Evolutionary conservation across 495 filamentous ascomycete genomes (phyloP).

Genomic region (Aspergillus conjunctus): DNA sequence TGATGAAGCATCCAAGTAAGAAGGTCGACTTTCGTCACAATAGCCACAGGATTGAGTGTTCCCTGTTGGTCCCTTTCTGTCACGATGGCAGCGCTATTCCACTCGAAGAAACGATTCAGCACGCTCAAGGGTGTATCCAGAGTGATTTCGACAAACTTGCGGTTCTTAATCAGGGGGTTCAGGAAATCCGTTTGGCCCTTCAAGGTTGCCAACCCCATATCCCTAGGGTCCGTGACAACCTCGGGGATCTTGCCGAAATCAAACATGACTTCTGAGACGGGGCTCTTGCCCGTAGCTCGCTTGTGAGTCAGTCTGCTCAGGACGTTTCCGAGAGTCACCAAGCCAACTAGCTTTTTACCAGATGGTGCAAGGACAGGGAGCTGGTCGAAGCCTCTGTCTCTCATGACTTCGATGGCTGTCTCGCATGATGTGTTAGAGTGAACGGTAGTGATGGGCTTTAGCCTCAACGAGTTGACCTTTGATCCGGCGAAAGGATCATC

Average conservation of each 20-base stretch:
- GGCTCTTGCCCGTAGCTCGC: slow-evolving; percentile 68
- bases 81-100: slow-evolving; percentile 94
- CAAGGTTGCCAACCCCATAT: slow-evolving; percentile 45
- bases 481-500: slow-evolving; percentile 66
- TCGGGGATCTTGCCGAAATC: slow-evolving; percentile 84
- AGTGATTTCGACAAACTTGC: slow-evolving; percentile 91
- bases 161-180: slow-evolving; percentile 41
- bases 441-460: slow-evolving; percentile 91
- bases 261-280: slow-evolving; percentile 92
- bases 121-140: slow-evolving; percentile 81
- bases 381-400: slow-evolving; percentile 95
- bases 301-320: slow-evolving; percentile 84
- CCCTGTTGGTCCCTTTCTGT: slow-evolving; percentile 67
- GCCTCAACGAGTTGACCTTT: slow-evolving; percentile 75
- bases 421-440: slow-evolving; percentile 66
- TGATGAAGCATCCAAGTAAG: slow-evolving; percentile 90
- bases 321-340: slow-evolving; percentile 93
- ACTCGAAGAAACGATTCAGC: slow-evolving; percentile 91
- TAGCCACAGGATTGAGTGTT: slow-evolving; percentile 76
- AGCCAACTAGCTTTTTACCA: slow-evolving; percentile 74
- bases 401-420: slow-evolving; percentile 93
- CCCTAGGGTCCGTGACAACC: slow-evolving; percentile 79
- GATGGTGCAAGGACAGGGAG: slow-evolving; percentile 80
- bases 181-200: slow-evolving; percentile 17
- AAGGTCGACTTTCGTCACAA: slow-evolving; percentile 96